Percentiles rank a stretch among this genome's conserved stretches.
Evolutionary conservation across 1,284 basidiomycete genomes (phyloP).

Genomic region (Mycena citricolor): DNA sequence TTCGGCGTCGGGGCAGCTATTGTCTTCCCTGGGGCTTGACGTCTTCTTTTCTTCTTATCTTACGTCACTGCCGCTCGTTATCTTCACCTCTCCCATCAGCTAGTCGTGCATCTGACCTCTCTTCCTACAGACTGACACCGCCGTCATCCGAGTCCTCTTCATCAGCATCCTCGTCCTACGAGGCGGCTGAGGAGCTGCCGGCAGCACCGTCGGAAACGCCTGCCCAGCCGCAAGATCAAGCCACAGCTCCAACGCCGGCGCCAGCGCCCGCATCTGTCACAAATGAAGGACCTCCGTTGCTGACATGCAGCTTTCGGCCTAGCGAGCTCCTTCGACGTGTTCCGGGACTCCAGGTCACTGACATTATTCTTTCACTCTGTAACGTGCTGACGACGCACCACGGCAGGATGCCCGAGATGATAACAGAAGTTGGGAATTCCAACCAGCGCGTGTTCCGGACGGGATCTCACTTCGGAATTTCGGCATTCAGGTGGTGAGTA

Average conservation of each 20-base stretch:
- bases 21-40: neutral
- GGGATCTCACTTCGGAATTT: conserved; percentile 80
- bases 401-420: conserved; percentile 19
- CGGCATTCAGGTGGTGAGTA: conserved; percentile 77
- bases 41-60: neutral
- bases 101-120: conserved; percentile 8
- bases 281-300: conserved; percentile 39
- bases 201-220: conserved; percentile 4
- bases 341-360: conserved; percentile 9
- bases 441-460: conserved; percentile 66
- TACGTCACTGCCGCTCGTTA: neutral
- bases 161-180: conserved; percentile 11
- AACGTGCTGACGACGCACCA: neutral
- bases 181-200: neutral
- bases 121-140: conserved; percentile 5
- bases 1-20: neutral
- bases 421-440: conserved; percentile 56
- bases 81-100: neutral
- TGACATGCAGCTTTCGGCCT: conserved; percentile 53
- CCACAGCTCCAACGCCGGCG: conserved; percentile 21
- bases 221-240: conserved; percentile 9
- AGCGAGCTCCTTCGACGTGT: conserved; percentile 39
- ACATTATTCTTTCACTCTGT: neutral
- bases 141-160: conserved; percentile 22
- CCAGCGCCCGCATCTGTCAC: no score